phyloP scores from a whole-genome alignment of 768 basidiomycete species.

The Pleurotus ostreatus region DNA sequence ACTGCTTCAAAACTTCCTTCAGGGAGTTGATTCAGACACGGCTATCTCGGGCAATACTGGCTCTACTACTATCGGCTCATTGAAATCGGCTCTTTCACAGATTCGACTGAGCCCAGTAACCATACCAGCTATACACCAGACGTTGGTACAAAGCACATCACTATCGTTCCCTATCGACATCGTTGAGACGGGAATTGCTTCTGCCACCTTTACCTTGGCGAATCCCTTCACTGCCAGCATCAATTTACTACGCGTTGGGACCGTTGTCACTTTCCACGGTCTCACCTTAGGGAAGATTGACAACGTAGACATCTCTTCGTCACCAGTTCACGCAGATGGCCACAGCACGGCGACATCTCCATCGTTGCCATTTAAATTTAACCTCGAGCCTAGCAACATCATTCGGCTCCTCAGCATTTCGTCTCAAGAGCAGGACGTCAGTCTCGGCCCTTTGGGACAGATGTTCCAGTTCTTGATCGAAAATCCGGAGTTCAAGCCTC shows the following conservation, averaged over 20 bases:
- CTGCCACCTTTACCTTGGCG: constrained; percentile 50
- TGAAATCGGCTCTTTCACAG: constrained; percentile 56
- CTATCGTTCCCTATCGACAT: constrained; percentile 63
- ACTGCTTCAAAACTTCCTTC: constrained; percentile 66
- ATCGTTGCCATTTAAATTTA: constrained; percentile 56
- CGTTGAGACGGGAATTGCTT: constrained; percentile 54
- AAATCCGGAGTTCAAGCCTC: constrained; percentile 47
- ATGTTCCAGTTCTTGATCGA: constrained; percentile 51
- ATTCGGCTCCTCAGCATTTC: constrained; percentile 49
- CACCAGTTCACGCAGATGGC: constrained; percentile 57
- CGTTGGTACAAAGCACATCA: constrained; percentile 51
- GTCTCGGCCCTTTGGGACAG: constrained; percentile 54
- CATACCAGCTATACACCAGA: constrained; percentile 62
- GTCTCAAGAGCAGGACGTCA: constrained; percentile 49
- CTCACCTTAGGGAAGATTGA: constrained; percentile 58
- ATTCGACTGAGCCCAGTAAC: constrained; percentile 57
- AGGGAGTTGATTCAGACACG: constrained; percentile 53
- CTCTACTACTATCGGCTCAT: constrained; percentile 58
- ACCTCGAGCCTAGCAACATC: constrained; percentile 58
- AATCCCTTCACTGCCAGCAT: constrained; percentile 76
- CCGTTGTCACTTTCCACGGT: constrained; percentile 51
- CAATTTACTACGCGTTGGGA: constrained; percentile 51
- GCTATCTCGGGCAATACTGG: constrained; percentile 49
- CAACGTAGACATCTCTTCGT: constrained; percentile 46
- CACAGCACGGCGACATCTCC: constrained; percentile 57